Conservation (phyloP, 192 early-diverging fungal species). For the Linnemannia schmuckeri region DNA sequence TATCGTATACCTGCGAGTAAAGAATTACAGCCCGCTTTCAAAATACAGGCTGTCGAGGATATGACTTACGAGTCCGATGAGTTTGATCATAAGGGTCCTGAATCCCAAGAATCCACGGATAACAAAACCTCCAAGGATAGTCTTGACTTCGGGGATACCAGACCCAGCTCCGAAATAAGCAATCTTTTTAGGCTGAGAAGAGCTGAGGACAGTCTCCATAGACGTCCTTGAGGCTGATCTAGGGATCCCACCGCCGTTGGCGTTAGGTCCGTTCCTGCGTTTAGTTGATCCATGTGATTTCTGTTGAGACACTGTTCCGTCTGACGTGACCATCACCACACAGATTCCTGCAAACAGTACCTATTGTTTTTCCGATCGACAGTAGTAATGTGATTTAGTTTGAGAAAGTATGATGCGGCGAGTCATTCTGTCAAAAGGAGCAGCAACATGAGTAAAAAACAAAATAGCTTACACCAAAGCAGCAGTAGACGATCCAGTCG, state of each 20-base stretch:
- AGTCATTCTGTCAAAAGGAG: neutral
- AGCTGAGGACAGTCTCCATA: slow-evolving; percentile 16
- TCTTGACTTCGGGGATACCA: slow-evolving; percentile 96
- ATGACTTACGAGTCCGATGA: slow-evolving; percentile 83
- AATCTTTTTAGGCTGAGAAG: slow-evolving; percentile 50
- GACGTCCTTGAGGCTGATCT: slow-evolving; percentile 65
- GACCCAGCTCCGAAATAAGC: slow-evolving; percentile 77
- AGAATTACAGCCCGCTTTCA: too few relatives aligned
- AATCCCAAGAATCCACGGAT: slow-evolving; percentile 94
- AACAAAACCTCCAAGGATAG: slow-evolving; percentile 93
- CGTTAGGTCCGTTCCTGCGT: slow-evolving; percentile 30
- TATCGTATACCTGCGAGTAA: neutral
- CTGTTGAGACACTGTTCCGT: slow-evolving; percentile 53
- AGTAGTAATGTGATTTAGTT: neutral
- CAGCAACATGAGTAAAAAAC: neutral
- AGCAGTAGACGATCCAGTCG: slow-evolving; percentile 55
- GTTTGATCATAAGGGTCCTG: slow-evolving; percentile 93
- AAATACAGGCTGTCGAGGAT: neutral
- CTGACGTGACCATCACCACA: slow-evolving; percentile 52
- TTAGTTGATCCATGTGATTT: slow-evolving; percentile 49
- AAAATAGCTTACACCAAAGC: slow-evolving; percentile 52
- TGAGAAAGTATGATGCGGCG: neutral
- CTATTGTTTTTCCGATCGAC: neutral
- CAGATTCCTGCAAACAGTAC: slow-evolving; percentile 48
- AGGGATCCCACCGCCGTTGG: slow-evolving; percentile 55